phyloP scores from a whole-genome alignment of 1,139 yeast species.

The Diutina pseudorugosa region DNA sequence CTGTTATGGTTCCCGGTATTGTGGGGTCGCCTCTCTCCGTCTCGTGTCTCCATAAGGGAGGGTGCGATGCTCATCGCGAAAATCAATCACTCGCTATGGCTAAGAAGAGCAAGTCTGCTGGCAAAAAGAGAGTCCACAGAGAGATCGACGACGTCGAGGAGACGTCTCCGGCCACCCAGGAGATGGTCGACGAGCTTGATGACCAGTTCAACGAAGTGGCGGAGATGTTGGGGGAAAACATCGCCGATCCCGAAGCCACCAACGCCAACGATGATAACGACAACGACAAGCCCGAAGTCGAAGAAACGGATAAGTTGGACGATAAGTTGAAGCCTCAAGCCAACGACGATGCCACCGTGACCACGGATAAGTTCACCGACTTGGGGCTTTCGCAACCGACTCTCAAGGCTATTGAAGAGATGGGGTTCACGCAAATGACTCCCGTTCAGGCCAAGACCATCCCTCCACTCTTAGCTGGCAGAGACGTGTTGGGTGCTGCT shows the following conservation, averaged over 20 bases:
- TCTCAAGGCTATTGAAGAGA: slow-evolving; percentile 58
- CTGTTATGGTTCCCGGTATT: too few species aligned
- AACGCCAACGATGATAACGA: slow-evolving; percentile 11
- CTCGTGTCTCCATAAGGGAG: background rate
- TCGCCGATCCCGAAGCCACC: slow-evolving; percentile 26
- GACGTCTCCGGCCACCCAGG: slow-evolving; percentile 9
- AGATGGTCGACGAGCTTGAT: slow-evolving; percentile 36
- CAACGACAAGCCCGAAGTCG: slow-evolving; percentile 17
- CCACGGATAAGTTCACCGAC: slow-evolving; percentile 32
- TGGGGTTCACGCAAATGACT: slow-evolving; percentile 90
- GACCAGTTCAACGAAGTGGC: slow-evolving; percentile 47
- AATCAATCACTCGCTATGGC: background rate
- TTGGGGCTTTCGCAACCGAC: slow-evolving; percentile 70
- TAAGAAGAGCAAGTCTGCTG: background rate
- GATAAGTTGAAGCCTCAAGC: slow-evolving; percentile 5
- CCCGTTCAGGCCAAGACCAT: slow-evolving; percentile 88
- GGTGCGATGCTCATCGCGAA: slow-evolving; percentile 1
- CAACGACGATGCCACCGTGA: slow-evolving; percentile 29
- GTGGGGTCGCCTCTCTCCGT: background rate
- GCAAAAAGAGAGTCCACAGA: slow-evolving; percentile 1
- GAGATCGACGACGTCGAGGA: slow-evolving; percentile 1
- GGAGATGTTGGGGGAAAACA: slow-evolving; percentile 32
- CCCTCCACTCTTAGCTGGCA: slow-evolving; percentile 89
- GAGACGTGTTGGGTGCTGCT: slow-evolving; percentile 95
- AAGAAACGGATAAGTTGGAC: slow-evolving; percentile 9